These are phyloP conservation scores for Hypoxylon cercidicola DNA, from an alignment of 495 filamentous ascomycete species.

Conservation along the genomic window DNA sequence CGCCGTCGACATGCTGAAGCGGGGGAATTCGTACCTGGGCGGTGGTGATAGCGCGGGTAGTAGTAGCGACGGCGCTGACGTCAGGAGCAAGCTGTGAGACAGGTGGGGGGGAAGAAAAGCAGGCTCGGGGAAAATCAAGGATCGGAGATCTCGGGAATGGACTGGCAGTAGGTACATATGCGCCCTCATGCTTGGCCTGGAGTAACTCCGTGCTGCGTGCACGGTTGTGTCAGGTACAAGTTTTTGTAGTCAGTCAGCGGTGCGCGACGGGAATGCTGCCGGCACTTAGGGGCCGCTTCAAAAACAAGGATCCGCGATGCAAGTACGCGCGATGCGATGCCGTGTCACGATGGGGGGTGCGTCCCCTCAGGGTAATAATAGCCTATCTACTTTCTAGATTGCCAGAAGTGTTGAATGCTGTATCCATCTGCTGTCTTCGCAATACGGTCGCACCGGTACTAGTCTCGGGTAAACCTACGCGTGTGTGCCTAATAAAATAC, in stretches of 20 bases:
- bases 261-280: slow-evolving; percentile 11
- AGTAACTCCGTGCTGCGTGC: background rate
- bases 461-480: too few relatives aligned
- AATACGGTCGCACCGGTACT: too few relatives aligned
- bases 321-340: background rate
- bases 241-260: background rate
- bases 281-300: slow-evolving; percentile 4
- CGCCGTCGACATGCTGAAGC: slow-evolving; percentile 74
- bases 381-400: slow-evolving; percentile 6
- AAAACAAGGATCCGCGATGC: too few relatives aligned
- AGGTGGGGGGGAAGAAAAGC: background rate
- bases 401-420: too few relatives aligned
- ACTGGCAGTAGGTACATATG: too few relatives aligned
- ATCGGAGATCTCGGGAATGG: too few relatives aligned
- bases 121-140: too few relatives aligned
- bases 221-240: background rate
- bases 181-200: background rate
- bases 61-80: slow-evolving; percentile 1
- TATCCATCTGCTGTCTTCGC: too few relatives aligned
- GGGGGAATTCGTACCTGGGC: slow-evolving; percentile 61
- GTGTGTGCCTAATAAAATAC: too few relatives aligned
- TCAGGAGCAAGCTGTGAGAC: slow-evolving; percentile 56
- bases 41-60: slow-evolving; percentile 12
- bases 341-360: slow-evolving; percentile 1
- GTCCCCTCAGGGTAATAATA: background rate